Percentiles rank a stretch among this genome's conserved stretches.
These are phyloP conservation scores for Aspergillus caelatus DNA, from an alignment of 2,329 filamentous ascomycete species.

Conservation along the genomic window DNA sequence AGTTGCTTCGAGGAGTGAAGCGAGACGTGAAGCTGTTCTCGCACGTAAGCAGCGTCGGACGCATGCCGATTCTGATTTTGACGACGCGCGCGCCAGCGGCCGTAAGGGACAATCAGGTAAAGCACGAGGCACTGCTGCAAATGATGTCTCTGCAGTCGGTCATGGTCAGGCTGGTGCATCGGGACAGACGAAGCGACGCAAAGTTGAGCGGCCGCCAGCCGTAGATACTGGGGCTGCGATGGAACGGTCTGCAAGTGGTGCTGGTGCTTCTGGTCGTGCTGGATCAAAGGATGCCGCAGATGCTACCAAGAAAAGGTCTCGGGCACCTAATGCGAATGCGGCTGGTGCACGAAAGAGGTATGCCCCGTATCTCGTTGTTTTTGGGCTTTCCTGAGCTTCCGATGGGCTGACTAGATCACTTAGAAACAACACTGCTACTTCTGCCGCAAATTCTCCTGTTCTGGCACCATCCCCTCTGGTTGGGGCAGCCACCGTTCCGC, in stretches of 20 bases:
- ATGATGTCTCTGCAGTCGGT: conserved; percentile 19
- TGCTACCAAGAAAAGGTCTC: conserved; percentile 68
- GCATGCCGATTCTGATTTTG: conserved; percentile 76
- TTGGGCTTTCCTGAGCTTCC: background rate
- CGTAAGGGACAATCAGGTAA: conserved; percentile 64
- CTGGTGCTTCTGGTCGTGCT: conserved; percentile 34
- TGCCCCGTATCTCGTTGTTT: background rate
- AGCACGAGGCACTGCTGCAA: conserved; percentile 37
- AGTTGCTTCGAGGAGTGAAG: conserved; percentile 80
- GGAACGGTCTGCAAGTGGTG: conserved; percentile 44
- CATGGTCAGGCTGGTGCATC: conserved; percentile 52
- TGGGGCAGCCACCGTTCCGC: conserved; percentile 62
- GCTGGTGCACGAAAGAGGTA: conserved; percentile 71
- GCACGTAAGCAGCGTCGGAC: conserved; percentile 75
- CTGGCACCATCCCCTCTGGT: conserved; percentile 76
- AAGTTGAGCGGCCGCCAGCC: conserved; percentile 69
- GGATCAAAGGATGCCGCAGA: conserved; percentile 69
- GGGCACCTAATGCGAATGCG: conserved; percentile 70
- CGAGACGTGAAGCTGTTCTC: conserved; percentile 77
- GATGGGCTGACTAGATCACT: conserved; percentile 14
- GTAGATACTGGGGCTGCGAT: conserved; percentile 39
- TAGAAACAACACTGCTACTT: conserved; percentile 52
- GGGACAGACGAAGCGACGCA: conserved; percentile 71
- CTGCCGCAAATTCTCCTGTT: conserved; percentile 66
- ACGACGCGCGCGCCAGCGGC: conserved; percentile 58